Base-by-base conservation (phyloP, 371 early-diverging fungal genomes). In the Mucor piriformis region DNA sequence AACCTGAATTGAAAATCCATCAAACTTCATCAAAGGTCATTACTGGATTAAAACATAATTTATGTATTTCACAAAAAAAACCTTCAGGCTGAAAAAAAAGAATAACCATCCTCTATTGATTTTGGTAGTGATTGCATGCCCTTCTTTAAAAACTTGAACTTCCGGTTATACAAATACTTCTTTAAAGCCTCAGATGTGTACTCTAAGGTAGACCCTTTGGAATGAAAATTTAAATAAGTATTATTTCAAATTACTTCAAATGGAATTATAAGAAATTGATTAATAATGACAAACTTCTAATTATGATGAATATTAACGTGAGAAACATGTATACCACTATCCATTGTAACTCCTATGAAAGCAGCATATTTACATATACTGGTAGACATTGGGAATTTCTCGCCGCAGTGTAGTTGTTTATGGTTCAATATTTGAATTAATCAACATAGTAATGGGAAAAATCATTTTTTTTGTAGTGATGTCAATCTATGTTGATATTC, bases 201-300 rank as follows among this genome's bases (percentile, higher is more conserved):
- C 33, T 50, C 50, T 34, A 50, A 50, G 34, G 50, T 50, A 33
- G 34, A 50, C 18, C 50, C 50, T 32, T 34, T 29, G 34, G 50
- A 50, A 50, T 50, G 23, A 46, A 46, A 46, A 8, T 46, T 46
- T 46, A 46, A 46, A 46, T 21, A 46, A 46, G 23, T 46, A 46
- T 46, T 46, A 46, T 46, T 24, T 46, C 46, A 50, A 50, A 25
- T 50, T 50, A 50, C 50, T 50, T 50, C 50, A 50, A 50, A 50
- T 50, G 50, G 50, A 50, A 32, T 50, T n/a, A 50, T 50, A 11
- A 29, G 20, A 50, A 50, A 50, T 50, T 50, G 50, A 50, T n/a
- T 12, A 50, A 29, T 50, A 50, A 50, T 50, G 50, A 50, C 50
- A 50, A 34, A 50, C 50, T 50, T 34, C 50, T 50, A 5, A 50